Evolutionary conservation across 2,329 filamentous ascomycete species (phyloP), one percentile per base, ranked within the genome.

Genomic region (Pseudopyricularia javanii): DNA sequence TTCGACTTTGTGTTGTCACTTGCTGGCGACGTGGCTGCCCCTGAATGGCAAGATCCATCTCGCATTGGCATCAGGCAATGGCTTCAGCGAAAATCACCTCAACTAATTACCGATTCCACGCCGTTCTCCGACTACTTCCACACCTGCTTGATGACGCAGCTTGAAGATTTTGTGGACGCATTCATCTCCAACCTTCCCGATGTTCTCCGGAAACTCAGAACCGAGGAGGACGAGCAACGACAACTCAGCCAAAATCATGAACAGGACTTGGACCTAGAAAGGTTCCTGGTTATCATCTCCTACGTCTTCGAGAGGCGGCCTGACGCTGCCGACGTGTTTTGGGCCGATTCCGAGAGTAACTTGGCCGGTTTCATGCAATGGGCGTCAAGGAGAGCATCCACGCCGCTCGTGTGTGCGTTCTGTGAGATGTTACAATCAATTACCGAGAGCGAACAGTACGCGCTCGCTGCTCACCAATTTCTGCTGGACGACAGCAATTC

Each of bases 151-250:
- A 88, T 91, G 80, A 78, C 85, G 54, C 87, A 91, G 62, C 69
- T 97, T 9, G 91, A 97, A 64, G 78, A 79, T 0, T 95, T 97
- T 62, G 82, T 91, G 7, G 91, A 97, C 63, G 86, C 87, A 5
- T 94, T 95, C 64, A 94, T 98, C 59, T 88, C 89, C 1, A 95
- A 98, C 62, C 86, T 97, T 72, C 93, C 93, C 0, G 91, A 97
- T 68, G 85, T 93, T 3, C 76, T 98, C 47, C 83, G 91, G 52
- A 88, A 83, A 65, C 73, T 97, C 30, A 88, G 91, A 57, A 79
- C 83, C 2, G 90, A 95, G 55, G 91, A 97, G 67, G 91, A 97
- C 61, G 87, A 93, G 58, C 89, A 94, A 64, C 78, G 88, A 15
- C 81, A 85, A 63, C 72, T 83, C 28, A 83, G 78, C 61, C 79